Base-by-base conservation (phyloP, 768 basidiomycete species). In the Mycena kentingensis region DNA sequence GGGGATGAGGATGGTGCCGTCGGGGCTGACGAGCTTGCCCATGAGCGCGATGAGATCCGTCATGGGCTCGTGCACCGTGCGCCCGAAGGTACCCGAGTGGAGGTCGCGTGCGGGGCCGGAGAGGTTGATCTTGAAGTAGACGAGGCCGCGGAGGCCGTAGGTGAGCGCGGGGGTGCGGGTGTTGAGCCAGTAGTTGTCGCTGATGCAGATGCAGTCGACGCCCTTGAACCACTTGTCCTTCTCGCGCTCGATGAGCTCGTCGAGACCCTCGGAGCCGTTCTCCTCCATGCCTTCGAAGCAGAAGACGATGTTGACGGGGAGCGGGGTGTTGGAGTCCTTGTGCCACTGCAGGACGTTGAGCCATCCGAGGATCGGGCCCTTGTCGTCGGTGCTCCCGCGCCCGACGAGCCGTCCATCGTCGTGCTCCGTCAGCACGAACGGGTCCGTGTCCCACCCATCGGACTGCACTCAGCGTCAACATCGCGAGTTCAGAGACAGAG, bases 221-320 rank as follows among this genome's bases (percentile, higher is more conserved):
- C 87, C 90, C 32, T 87, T 79, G 70, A 97, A 95, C 80, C 85
- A 97, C 21, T 82, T 80, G 31, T 60, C 60, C 34, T 49, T 54
- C 75, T 97, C 94, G 42, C 76, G 75, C 54, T 77, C 70, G 55
- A 98, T 91, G 37, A 96, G 81, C 28, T 90, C 89, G 62, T 97
- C 94, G 12, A 98, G 78, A 2, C 94, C 93, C 60, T 91, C 90
- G 35, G 88, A 90, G 5, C 94, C 95, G 55, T 80, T 87, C 74
- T 98, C 96, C 68, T 98, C 96, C 95, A 97, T 98, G 4, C 90
- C 95, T 68, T 98, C 96, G 62, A 98, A 94, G 76, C 90, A 92
- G 75, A 90, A 85, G 58, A 84, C 82, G 49, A 98, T 70, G 67
- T 98, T 97, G 24, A 98, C 91, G 1, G 95, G 95, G 18, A 97